Evolutionary conservation across 345 rosid genomes (phyloP), one percentile per base, ranked within the genome.

Genomic region (Streptanthus diversifolius): DNA sequence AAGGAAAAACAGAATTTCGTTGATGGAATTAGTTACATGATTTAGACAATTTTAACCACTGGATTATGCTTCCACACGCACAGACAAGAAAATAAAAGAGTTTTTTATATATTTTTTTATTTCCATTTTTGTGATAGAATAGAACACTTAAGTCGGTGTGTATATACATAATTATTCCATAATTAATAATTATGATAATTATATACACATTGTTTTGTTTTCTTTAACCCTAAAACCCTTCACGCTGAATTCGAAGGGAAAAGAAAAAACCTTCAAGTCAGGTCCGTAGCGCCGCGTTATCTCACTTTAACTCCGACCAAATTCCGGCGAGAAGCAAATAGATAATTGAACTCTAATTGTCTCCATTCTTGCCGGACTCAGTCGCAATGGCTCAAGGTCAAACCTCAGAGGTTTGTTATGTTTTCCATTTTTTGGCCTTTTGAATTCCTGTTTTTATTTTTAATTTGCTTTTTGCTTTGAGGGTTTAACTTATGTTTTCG

Each of bases 351-450:
- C 45, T 53, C 73, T 58, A 37, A 12, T 49, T 9, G 8, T 39
- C 62, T 74, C 61, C 30, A 9, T 39, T 37, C 27, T 67, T 36
- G 5, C 61, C 4, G 14, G 58, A 24, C 40, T 3, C 30, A 22
- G 15, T 12, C 37, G 27, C 73, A 7, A 77, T 77, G 81, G 70
- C 81, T 77, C 76, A 74, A 52, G 12, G 65, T 70, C 80, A 68
- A 68, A 59, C 75, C 54, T 49, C 62, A 8, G 80, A 77, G 80
- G 80, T 77, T 24, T 57, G 62, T 71, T 49, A 36, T 27, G 40
- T 68, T 33, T 13, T 25, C 22, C 36, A 14, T 37, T 74, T 7
- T 44, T 29, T 59, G 55, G 58, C 51, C 14, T 52, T 52, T 41
- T 15, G 5, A 43, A 7, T 39, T 57, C 45, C 45, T 57, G 8